Evolutionary conservation across 768 basidiomycete species (phyloP).

Genomic region (Termitomyces sp.): DNA sequence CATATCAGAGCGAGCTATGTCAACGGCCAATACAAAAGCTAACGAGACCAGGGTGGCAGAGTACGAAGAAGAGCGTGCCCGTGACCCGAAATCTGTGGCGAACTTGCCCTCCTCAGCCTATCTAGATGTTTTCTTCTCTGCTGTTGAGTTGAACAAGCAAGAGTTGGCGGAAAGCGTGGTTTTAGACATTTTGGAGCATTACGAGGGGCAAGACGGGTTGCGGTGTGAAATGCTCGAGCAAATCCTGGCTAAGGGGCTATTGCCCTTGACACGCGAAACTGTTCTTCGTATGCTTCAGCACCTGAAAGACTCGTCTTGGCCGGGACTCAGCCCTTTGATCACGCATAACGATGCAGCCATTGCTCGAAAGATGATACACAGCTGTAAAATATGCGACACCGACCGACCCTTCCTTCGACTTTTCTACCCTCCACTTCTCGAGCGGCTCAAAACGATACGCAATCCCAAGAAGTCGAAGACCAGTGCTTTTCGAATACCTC

Average conservation of each 20-base stretch:
- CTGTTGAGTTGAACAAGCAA: not conserved
- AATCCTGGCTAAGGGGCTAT: constrained; percentile 14
- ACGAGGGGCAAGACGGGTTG: constrained; percentile 6
- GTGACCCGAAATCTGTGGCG: constrained; percentile 8
- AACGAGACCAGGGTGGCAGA: not conserved
- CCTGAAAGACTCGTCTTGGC: constrained; percentile 12
- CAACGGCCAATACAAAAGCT: constrained; percentile 6
- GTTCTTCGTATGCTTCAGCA: constrained; percentile 19
- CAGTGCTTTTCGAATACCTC: constrained; percentile 39
- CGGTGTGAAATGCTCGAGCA: constrained; percentile 11
- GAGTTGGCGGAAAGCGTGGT: constrained; percentile 21
- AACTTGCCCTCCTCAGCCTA: constrained; percentile 9
- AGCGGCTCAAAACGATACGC: constrained; percentile 18
- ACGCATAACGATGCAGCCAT: constrained; percentile 9
- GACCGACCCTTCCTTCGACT: constrained; percentile 25
- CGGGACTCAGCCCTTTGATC: constrained; percentile 9
- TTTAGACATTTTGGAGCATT: constrained; percentile 23
- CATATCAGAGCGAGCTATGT: constrained; percentile 11
- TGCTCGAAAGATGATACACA: constrained; percentile 20
- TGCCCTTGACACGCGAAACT: constrained; percentile 10
- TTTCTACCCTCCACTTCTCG: constrained; percentile 30
- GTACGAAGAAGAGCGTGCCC: constrained; percentile 12
- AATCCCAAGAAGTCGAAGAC: constrained; percentile 26
- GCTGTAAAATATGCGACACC: constrained; percentile 9
- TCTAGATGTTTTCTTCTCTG: constrained; percentile 8